A percentile compares a stretch with the other conserved stretches of the same genome.
phyloP scores from a whole-genome alignment of 768 basidiomycete species.

The Hygrophorus russula region DNA sequence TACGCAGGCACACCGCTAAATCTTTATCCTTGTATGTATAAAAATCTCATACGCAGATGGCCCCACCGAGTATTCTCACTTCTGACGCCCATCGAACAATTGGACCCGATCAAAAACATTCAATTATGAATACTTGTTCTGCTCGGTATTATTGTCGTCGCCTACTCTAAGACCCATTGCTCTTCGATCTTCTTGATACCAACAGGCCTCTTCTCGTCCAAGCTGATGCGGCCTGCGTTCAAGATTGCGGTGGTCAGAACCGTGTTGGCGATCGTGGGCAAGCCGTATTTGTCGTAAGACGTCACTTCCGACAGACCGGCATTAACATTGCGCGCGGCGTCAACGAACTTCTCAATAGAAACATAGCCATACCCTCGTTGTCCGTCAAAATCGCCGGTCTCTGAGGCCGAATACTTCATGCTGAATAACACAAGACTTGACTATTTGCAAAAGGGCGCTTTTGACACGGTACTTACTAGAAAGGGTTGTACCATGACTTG shows the following conservation, averaged over 20 bases:
- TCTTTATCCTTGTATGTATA: no score
- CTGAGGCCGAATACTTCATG: constrained; percentile 92
- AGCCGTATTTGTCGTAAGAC: constrained; percentile 69
- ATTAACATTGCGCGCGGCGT: constrained; percentile 72
- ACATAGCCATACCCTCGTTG: constrained; percentile 89
- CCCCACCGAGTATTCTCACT: no score
- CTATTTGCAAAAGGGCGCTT: constrained; percentile 2
- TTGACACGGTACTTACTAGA: constrained; percentile 53
- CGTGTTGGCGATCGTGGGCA: constrained; percentile 86
- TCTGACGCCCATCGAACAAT: no score
- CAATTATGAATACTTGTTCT: no score
- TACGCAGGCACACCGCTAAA: no score
- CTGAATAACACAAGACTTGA: constrained; percentile 22
- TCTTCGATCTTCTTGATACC: constrained; percentile 57
- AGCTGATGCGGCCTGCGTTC: constrained; percentile 79
- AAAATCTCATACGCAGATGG: no score
- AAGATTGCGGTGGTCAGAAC: constrained; percentile 81
- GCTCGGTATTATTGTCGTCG: no score
- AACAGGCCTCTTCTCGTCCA: constrained; percentile 85
- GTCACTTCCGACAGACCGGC: constrained; percentile 50
- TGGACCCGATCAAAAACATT: no score
- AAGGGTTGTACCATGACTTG: constrained; percentile 81
- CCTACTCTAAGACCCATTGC: constrained; percentile 59
- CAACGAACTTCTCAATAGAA: constrained; percentile 88
- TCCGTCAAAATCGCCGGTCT: constrained; percentile 88